These are phyloP conservation scores for Hsuehochloa calcarea DNA, from an alignment of 176 grass and related monocot species.

Conservation along the genomic window DNA sequence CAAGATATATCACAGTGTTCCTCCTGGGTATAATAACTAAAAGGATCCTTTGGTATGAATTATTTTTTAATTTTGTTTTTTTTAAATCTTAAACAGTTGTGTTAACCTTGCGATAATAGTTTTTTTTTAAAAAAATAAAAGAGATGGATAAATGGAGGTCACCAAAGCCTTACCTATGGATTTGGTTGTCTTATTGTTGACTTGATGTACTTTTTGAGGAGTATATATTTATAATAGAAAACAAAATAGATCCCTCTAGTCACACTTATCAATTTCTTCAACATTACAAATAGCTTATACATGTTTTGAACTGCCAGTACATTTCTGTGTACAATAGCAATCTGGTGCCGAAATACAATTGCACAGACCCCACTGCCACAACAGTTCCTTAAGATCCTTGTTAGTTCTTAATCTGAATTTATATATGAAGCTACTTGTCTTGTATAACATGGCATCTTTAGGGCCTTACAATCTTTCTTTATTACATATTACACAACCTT, in stretches of 20 bases:
- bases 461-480: background rate
- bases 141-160: background rate
- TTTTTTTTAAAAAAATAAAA: background rate
- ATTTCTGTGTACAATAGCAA: background rate
- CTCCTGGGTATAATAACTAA: too few relatives aligned
- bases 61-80: background rate
- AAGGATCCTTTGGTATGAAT: background rate
- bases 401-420: background rate
- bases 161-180: background rate
- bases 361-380: background rate
- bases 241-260: background rate
- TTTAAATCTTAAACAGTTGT: background rate
- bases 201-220: background rate
- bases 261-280: background rate
- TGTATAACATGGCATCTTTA: background rate
- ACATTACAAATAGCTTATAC: background rate
- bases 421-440: background rate
- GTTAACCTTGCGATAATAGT: background rate
- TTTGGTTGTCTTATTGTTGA: background rate
- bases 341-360: background rate
- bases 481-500: background rate
- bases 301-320: background rate
- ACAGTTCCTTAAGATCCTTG: background rate
- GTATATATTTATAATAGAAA: background rate
- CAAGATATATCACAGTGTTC: too few relatives aligned